Evolutionary conservation across 1,284 basidiomycete genomes (phyloP).

Genomic region (Phenoliferia sp.): DNA sequence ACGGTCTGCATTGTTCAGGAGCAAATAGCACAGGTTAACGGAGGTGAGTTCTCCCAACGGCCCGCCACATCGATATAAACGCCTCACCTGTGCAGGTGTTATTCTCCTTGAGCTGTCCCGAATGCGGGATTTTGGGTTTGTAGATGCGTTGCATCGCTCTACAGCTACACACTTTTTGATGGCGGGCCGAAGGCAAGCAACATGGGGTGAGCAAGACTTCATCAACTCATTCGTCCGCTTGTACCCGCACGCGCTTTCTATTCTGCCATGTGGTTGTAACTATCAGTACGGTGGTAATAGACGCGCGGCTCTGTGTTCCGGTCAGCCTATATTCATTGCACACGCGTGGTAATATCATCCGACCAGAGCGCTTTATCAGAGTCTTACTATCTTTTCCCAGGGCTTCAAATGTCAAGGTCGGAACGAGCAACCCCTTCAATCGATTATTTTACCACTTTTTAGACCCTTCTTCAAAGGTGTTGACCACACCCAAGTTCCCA

Average conservation of each 20-base stretch:
- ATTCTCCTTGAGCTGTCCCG: constrained; percentile 20
- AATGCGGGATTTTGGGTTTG: constrained; percentile 25
- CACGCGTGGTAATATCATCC: constrained; percentile 32
- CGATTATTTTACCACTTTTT: too few species aligned
- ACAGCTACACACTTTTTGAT: constrained; percentile 22
- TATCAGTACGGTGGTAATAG: constrained; percentile 29
- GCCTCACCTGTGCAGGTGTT: too few species aligned
- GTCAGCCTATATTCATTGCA: constrained; percentile 25
- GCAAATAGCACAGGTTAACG: constrained; percentile 8
- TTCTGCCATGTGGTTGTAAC: constrained; percentile 33
- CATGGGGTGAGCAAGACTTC: constrained; percentile 33
- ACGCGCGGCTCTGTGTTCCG: constrained; percentile 24
- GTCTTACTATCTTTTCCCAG: too few species aligned
- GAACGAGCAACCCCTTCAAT: too few species aligned
- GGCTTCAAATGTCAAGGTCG: too few species aligned
- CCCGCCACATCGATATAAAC: constrained; percentile 29
- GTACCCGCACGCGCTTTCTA: constrained; percentile 23
- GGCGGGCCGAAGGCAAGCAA: constrained; percentile 12
- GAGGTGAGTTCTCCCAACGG: constrained; percentile 23
- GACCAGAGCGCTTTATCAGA: too few species aligned
- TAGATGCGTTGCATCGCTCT: constrained; percentile 25
- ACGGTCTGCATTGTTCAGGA: neutral
- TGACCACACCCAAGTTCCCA: too few species aligned
- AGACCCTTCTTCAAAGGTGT: too few species aligned
- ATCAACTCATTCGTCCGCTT: constrained; percentile 33